Evolutionary conservation across 2,329 filamentous ascomycete genomes (phyloP), one percentile per base, ranked within the genome.

Genomic region (Monilinia fructigena): DNA sequence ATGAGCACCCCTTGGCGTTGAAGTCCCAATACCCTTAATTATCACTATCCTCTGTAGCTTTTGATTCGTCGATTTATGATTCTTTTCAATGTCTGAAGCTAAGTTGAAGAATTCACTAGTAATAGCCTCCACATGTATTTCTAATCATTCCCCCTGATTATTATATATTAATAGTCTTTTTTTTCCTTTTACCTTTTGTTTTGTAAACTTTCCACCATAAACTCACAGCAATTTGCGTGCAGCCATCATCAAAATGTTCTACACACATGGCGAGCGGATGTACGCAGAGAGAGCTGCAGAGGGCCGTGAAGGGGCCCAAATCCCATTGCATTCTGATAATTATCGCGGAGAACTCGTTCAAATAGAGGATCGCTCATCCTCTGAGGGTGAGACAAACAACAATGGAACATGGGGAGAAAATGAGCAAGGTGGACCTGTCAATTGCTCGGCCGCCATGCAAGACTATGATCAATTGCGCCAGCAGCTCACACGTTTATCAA

Each of bases 381-480:
- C 63, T 40, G 53, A 58, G 45, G n/a, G 42, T 20, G 66, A 68
- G 47, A 58, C n/a, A 3, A 60, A 63, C 16, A 62, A 68, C 40
- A 79, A 80, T 59, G 85, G 86, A 45, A 86, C 83, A 26, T 89
- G 87, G 87, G 87, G 87, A 18, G 87, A 89, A 74, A 77, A 80
- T 55, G 84, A 87, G 73, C 79, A 81, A 38, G 85, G 85, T 16
- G n/a, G 45, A 18, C 45, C 58, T 6, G 80, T 83, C 70, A 82
- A 81, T 72, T 80, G 82, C 50, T 77, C 78, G 12, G 77, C 78
- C 55, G 86, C 87, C 14, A 84, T 86, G 81, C 80, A 85, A 67
- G 86, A 89, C 26, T 86, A 82, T 66, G 82, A 86, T 70, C 81
- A 82, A 53, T 81, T 89, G 74, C 79, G 82, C 48, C 78, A 79